Base-by-base conservation (phyloP, 371 early-diverging fungal genomes). In the Rhizomucor pusillus region DNA sequence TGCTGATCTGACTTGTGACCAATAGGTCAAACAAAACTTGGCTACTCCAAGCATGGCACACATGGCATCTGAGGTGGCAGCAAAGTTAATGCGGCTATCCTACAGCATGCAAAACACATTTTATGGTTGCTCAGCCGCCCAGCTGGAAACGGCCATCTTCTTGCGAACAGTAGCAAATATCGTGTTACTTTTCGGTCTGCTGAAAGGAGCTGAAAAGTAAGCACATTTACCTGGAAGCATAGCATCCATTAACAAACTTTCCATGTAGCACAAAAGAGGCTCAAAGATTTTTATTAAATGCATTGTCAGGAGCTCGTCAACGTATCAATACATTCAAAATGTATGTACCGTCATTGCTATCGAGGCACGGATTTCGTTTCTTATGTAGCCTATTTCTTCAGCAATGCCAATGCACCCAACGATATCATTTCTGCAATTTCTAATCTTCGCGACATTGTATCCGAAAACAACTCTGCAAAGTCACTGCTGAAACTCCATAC, bases 101-200 rank as follows among this genome's bases (percentile, higher is more conserved):
- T 81, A 85, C 50, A 76, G 71, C 1, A 88, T 88, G 78, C 87
- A 90, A 55, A 66, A 85, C 46, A 82, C 85, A 1, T 79, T 87
- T 60, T 63, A 88, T 7, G 82, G 85, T 6, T 54, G 87, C 18
- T 67, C 76, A 22, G 53, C 71, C 19, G 49, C 60, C 11, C 66
- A 76, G 14, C 61, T 68, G 11, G 62, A 75, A 24, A 72, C 75
- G 3, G 71, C 70, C 14, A 64, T 75, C 24, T 77, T 72, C 54
- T 79, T 81, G 43, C 75, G 81, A 0, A 47, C 79, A 0, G 35
- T 84, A 34, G 82, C 77, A 1, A 77, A 79, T 47, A 65, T 80
- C 50, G 58, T 77, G 0, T 83, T 80, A 81, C 69, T 79, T 39
- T 79, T 83, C 67, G 80, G 80, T 12, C 63, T 74, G 52, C 61